Base-by-base conservation (phyloP, 1,139 yeast species). In the Yamadazyma kanchanaburiensis region DNA sequence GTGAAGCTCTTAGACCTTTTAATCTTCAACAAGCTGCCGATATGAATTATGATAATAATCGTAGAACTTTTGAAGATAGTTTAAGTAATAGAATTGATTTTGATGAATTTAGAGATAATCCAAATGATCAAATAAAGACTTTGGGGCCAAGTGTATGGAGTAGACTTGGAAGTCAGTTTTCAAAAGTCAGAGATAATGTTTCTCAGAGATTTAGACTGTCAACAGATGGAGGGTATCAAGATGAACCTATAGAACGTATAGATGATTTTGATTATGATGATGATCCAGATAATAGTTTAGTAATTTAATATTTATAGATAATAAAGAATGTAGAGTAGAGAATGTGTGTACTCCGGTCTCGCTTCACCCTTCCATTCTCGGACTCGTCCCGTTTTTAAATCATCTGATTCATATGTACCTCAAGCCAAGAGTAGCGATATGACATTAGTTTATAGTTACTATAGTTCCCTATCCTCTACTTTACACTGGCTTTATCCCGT, bases 1-100 rank as follows among this genome's bases (percentile, higher is more conserved):
- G 47, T 11, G 40, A 36, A 6, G 38, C 39, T 22, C 42, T 58
- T 24, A 43, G 70, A 7, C 55, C 60, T 2, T 64, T 60, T 40
- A 42, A 43, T 29, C 34, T 44, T 21, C 37, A 27, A 31, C 38
- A 35, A 18, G 59, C 63, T 12, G 64, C 67, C 2, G 53, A 62
- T 37, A 31, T 45, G 18, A 62, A 60, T 34, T 60, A 63, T 36
- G 56, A 61, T 22, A 43, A 34, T 28, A 60, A 61, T 38, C 45
- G 64, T 28, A 39, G 50, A 20, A 39, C 36, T 3, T 61, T 61
- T 39, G 48, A 58, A 12, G 32, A 30, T 12, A 18, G 15, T n/a
- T 19, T 32, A 8, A 18, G 20, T 12, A 34, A 34, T 17, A 35
- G 55, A 15, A 30, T 32, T 47, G 19, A 34, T 42, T 3, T 43